A percentile compares a stretch with the other conserved stretches of the same genome.
These are phyloP conservation scores for Aspergillus hiratsukae DNA, from an alignment of 2,329 filamentous ascomycete species.

Conservation along the genomic window DNA sequence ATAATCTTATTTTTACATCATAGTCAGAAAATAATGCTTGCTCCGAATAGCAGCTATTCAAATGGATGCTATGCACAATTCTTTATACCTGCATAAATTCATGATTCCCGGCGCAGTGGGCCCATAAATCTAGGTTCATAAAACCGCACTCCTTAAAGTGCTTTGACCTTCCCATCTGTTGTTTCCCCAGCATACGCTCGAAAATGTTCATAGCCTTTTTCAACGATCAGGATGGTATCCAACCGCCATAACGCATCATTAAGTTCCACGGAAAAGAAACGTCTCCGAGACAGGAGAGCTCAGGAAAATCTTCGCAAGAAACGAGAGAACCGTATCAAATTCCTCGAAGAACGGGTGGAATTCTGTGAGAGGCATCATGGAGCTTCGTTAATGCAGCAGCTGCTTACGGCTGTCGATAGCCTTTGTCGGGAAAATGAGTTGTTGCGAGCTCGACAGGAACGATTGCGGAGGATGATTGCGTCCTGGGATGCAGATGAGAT, in stretches of 20 bases:
- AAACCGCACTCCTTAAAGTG: not conserved
- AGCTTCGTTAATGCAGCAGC: not conserved
- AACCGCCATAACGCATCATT: not conserved
- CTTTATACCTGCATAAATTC: not conserved
- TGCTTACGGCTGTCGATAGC: not conserved
- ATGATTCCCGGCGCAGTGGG: too few relatives aligned
- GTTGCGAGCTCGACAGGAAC: not conserved
- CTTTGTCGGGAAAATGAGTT: not conserved
- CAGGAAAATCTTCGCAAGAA: conserved; percentile 6
- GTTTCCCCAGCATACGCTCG: not conserved
- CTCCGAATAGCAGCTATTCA: not conserved
- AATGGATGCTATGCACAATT: not conserved
- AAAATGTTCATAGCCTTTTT: not conserved
- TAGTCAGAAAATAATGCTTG: not conserved
- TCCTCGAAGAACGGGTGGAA: conserved; percentile 1
- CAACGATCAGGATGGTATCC: not conserved
- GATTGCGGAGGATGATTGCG: not conserved
- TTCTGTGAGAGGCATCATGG: conserved; percentile 3
- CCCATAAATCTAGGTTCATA: not conserved
- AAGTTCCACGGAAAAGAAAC: conserved; percentile 6
- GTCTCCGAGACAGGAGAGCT: conserved; percentile 7
- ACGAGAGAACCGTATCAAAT: conserved; percentile 2
- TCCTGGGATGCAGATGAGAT: not conserved
- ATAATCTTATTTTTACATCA: too few relatives aligned
- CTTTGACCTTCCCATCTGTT: not conserved